Evolutionary conservation across 2,329 filamentous ascomycete genomes (phyloP).

Genomic region (Gliomastix tumulicola): DNA sequence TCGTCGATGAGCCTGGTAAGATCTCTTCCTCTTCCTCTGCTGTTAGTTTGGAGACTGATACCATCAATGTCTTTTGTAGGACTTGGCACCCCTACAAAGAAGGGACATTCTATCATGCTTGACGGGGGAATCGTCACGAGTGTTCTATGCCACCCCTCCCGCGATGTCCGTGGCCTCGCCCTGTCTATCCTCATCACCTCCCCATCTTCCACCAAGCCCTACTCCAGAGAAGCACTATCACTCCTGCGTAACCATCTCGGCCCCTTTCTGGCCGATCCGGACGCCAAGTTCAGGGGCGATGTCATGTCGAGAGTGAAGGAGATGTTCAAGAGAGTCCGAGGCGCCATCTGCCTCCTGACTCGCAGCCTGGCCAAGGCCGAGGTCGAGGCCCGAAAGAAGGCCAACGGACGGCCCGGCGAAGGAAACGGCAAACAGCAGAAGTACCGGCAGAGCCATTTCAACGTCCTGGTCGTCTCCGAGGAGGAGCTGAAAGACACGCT

Average conservation of each 20-base stretch:
- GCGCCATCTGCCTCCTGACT: constrained; percentile 51
- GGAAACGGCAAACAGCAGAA: not conserved
- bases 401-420: not conserved
- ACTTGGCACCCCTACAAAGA: too few relatives aligned
- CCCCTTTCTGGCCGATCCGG: constrained; percentile 73
- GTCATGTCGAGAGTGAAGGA: constrained; percentile 67
- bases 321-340: constrained; percentile 69
- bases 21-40: constrained; percentile 6
- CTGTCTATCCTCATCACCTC: constrained; percentile 75
- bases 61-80: too few relatives aligned
- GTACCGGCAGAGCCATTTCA: not conserved
- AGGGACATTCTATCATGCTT: constrained; percentile 22
- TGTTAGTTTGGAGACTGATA: constrained; percentile 12
- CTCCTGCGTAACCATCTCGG: constrained; percentile 60
- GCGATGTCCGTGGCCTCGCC: constrained; percentile 68
- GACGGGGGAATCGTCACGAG: constrained; percentile 38
- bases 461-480: constrained; percentile 19
- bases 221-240: constrained; percentile 54
- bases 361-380: constrained; percentile 31
- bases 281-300: constrained; percentile 80
- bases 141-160: constrained; percentile 48
- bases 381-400: constrained; percentile 22
- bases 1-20: constrained; percentile 61
- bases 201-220: constrained; percentile 65
- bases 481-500: constrained; percentile 29